Conservation (phyloP, 2,329 filamentous ascomycete genomes). For the Calonectria naviculata region DNA sequence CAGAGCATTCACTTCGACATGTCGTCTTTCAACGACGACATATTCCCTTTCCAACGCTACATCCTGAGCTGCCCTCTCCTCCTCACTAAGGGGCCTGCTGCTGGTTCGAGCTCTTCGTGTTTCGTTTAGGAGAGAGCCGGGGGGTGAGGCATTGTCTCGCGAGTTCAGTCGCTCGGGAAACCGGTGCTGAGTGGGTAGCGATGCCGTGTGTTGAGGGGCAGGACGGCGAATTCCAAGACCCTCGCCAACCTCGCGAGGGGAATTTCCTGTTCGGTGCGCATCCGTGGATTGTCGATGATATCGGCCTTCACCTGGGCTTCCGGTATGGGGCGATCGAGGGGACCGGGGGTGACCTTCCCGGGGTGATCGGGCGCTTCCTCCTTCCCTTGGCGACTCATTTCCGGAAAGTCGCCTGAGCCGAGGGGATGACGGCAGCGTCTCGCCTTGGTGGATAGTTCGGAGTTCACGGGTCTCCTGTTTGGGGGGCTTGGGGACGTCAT, state of each 20-base stretch:
- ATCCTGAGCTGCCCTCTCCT: slow-evolving; percentile 83
- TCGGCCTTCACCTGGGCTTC: slow-evolving; percentile 53
- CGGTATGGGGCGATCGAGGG: slow-evolving; percentile 58
- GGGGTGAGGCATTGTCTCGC: slow-evolving; percentile 40
- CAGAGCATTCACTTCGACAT: slow-evolving; percentile 96
- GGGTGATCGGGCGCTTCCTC: slow-evolving; percentile 51
- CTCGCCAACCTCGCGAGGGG: slow-evolving; percentile 58
- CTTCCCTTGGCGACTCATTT: slow-evolving; percentile 48
- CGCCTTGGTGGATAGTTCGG: slow-evolving; percentile 46
- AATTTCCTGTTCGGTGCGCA: slow-evolving; percentile 50
- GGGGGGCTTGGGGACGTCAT: slow-evolving; percentile 69
- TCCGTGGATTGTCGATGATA: slow-evolving; percentile 43
- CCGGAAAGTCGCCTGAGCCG: slow-evolving; percentile 51
- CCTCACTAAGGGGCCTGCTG: slow-evolving; percentile 58
- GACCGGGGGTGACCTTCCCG: slow-evolving; percentile 54
- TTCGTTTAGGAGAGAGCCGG: slow-evolving; percentile 47
- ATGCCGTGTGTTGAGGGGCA: slow-evolving; percentile 57
- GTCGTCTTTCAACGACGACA: slow-evolving; percentile 93
- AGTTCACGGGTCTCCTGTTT: slow-evolving; percentile 53
- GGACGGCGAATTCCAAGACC: slow-evolving; percentile 65
- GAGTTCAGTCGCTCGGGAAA: slow-evolving; percentile 31
- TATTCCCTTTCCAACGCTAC: slow-evolving; percentile 94
- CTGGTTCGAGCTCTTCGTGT: slow-evolving; percentile 42
- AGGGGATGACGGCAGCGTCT: slow-evolving; percentile 41
- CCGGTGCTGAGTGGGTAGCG: slow-evolving; percentile 58